These are phyloP conservation scores for Halteria grandinella DNA, from an alignment of 73 alveolate species.

Conservation along the genomic window DNA sequence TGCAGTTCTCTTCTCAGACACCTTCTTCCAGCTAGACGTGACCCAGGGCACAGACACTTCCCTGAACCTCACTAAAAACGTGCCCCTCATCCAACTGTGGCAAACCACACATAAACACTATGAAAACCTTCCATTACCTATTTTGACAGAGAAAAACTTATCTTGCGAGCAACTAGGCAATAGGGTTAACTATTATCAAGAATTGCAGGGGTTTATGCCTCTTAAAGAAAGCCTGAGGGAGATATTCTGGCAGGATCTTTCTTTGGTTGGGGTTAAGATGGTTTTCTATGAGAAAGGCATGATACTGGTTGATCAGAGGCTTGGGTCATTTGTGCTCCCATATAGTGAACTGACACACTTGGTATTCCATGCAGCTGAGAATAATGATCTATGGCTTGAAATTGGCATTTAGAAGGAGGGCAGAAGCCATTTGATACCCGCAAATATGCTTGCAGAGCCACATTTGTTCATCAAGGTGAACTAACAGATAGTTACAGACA, in stretches of 20 bases:
- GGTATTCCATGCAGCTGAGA: conserved; percentile 4
- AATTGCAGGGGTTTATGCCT: conserved; percentile 45
- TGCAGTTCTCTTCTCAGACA: conserved; percentile 57
- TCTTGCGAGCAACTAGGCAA: conserved; percentile 53
- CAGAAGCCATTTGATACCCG: background rate
- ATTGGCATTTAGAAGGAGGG: too few species aligned
- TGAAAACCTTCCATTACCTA: conserved; percentile 22
- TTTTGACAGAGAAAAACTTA: conserved; percentile 49
- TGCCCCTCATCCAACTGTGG: conserved; percentile 42
- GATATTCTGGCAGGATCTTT: conserved; percentile 16
- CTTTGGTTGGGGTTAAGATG: conserved; percentile 55
- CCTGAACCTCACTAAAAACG: conserved; percentile 51
- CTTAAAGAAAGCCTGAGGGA: background rate
- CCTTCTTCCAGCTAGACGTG: conserved; percentile 51
- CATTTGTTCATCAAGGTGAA: background rate
- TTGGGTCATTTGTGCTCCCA: conserved; percentile 30
- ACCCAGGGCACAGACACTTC: conserved; percentile 23
- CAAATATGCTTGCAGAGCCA: conserved; percentile 4
- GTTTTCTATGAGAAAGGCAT: conserved; percentile 50
- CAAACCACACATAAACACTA: conserved; percentile 52
- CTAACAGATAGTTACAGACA: background rate
- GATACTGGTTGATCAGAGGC: conserved; percentile 46
- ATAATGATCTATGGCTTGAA: background rate
- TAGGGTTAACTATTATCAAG: conserved; percentile 20
- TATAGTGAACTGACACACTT: conserved; percentile 39